phyloP scores from a whole-genome alignment of 371 early-diverging fungal genomes.

The Mucor circinelloides region DNA sequence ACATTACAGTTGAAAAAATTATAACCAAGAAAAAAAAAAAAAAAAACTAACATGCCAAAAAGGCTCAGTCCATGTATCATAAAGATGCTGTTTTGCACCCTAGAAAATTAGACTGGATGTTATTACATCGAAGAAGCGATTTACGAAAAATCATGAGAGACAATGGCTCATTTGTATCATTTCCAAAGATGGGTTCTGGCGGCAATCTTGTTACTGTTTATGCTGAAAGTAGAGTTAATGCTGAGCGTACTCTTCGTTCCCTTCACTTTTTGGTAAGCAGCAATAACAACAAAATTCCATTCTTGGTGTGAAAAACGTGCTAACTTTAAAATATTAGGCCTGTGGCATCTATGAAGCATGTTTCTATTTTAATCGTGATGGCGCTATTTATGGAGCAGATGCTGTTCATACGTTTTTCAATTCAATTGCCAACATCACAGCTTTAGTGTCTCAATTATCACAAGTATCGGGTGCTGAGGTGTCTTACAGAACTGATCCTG shows the following conservation, averaged over 20 bases:
- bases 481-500: constrained; percentile 45
- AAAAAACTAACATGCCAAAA: background rate
- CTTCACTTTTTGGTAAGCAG: constrained; percentile 47
- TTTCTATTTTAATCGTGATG: constrained; percentile 53
- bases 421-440: constrained; percentile 37
- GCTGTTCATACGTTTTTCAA: constrained; percentile 29
- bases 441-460: constrained; percentile 50
- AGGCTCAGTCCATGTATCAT: constrained; percentile 59
- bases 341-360: constrained; percentile 62
- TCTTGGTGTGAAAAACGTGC: constrained; percentile 8
- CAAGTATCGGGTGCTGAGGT: constrained; percentile 62
- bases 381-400: constrained; percentile 24
- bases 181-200: constrained; percentile 54
- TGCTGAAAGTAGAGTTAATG: constrained; percentile 73
- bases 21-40: background rate
- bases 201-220: constrained; percentile 56
- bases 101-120: constrained; percentile 82
- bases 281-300: constrained; percentile 3
- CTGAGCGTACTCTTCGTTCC: constrained; percentile 75
- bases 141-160: constrained; percentile 75
- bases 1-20: too few species aligned
- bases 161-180: constrained; percentile 52
- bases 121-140: constrained; percentile 63
- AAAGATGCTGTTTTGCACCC: constrained; percentile 50
- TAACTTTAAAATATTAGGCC: constrained; percentile 34